These are phyloP conservation scores for Diaporthe destruens DNA, from an alignment of 2,329 filamentous ascomycete genomes.

Conservation along the genomic window DNA sequence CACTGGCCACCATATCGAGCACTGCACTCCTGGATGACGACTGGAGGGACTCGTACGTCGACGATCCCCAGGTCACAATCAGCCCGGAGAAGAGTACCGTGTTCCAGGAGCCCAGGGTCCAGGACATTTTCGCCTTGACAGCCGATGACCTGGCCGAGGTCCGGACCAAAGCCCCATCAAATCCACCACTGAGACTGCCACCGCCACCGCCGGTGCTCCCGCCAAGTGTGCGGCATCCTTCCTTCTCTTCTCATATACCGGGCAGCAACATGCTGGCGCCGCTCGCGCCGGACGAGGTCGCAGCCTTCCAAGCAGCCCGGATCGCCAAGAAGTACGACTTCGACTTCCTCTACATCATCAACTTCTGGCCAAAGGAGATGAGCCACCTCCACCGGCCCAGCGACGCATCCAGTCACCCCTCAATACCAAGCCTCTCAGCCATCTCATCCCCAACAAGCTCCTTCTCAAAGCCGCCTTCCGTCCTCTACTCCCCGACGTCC, in stretches of 20 bases:
- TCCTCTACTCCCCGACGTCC: conserved; percentile 37
- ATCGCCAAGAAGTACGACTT: conserved; percentile 70
- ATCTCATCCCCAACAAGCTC: conserved; percentile 27
- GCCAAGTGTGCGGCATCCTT: conserved; percentile 45
- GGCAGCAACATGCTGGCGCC: conserved; percentile 51
- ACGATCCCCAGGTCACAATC: conserved; percentile 44
- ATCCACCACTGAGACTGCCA: conserved; percentile 41
- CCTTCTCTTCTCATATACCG: conserved; percentile 51
- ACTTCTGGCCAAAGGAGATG: conserved; percentile 64
- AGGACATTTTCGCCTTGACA: conserved; percentile 66
- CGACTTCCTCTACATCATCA: conserved; percentile 70
- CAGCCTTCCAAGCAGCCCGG: conserved; percentile 66
- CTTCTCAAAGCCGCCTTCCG: conserved; percentile 33
- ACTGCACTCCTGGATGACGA: conserved; percentile 39
- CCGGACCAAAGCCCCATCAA: conserved; percentile 40
- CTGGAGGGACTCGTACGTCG: conserved; percentile 38
- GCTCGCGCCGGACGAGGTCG: conserved; percentile 58
- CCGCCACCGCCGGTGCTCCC: conserved; percentile 36
- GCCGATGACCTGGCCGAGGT: conserved; percentile 71
- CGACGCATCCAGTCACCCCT: conserved; percentile 19
- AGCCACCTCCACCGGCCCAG: conserved; percentile 42
- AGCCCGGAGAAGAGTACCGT: conserved; percentile 51
- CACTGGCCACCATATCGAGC: conserved; percentile 19
- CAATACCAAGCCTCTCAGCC: not conserved
- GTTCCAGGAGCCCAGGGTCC: conserved; percentile 64